Evolutionary conservation across 805 yeast species (phyloP).

Genomic region (Lipomyces oligophaga): DNA sequence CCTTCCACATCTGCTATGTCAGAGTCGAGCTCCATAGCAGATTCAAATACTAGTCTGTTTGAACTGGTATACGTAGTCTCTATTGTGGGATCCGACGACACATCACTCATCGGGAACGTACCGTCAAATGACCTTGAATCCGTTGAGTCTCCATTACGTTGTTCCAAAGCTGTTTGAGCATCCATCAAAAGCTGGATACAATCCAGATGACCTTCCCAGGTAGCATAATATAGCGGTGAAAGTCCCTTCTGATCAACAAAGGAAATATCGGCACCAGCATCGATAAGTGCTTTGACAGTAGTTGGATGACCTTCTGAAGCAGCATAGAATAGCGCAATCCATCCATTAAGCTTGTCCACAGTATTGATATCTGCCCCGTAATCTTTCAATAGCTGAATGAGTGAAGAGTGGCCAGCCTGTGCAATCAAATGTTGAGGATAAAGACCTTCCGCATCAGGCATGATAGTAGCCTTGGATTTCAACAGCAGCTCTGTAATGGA

Average conservation of each 20-base stretch:
- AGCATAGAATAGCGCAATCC: conserved; percentile 93
- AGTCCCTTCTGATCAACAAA: conserved; percentile 74
- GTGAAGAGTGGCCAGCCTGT: conserved; percentile 67
- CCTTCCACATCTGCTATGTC: conserved; percentile 49
- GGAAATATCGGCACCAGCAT: conserved; percentile 65
- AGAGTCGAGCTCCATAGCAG: conserved; percentile 4
- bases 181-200: conserved; percentile 67
- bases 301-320: conserved; percentile 76
- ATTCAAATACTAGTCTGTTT: neutral
- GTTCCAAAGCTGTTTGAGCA: conserved; percentile 28
- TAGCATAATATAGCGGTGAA: conserved; percentile 81
- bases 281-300: conserved; percentile 66
- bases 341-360: conserved; percentile 78
- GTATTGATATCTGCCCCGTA: conserved; percentile 65
- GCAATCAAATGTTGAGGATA: conserved; percentile 86
- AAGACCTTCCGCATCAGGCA: conserved; percentile 78
- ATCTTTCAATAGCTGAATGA: conserved; percentile 60
- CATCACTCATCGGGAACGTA: neutral
- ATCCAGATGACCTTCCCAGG: conserved; percentile 89
- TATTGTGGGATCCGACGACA: neutral
- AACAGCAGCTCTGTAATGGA: conserved; percentile 64
- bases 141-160: too few species aligned
- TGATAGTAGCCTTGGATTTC: conserved; percentile 39
- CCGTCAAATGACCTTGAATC: neutral
- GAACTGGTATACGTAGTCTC: neutral